Evolutionary conservation across 208 protist genomes (phyloP).

Genomic region (Phytomonas sp.): DNA sequence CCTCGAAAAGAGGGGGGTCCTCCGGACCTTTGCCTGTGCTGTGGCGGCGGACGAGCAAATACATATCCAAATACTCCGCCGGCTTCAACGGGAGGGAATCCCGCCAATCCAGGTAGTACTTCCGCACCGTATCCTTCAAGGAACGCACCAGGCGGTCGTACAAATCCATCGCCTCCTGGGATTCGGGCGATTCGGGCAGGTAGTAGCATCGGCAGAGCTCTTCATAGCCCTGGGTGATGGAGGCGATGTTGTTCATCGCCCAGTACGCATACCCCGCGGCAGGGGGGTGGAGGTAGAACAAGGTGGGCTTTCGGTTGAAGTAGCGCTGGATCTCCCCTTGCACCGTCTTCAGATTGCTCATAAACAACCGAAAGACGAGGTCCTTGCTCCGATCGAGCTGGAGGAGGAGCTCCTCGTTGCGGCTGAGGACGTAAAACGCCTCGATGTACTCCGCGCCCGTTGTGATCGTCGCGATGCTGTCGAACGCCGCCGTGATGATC

Average conservation of each 20-base stretch:
- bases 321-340: conserved; percentile 91
- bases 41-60: conserved; percentile 64
- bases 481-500: conserved; percentile 95
- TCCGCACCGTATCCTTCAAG: conserved; percentile 77
- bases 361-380: conserved; percentile 87
- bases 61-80: conserved; percentile 79
- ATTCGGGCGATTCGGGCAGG: conserved; percentile 67
- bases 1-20: conserved; percentile 68
- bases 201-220: conserved; percentile 77
- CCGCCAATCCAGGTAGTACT: conserved; percentile 77
- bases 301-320: conserved; percentile 76
- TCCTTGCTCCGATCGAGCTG: conserved; percentile 90
- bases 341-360: conserved; percentile 68
- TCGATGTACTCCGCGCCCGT: conserved; percentile 94
- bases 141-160: conserved; percentile 72
- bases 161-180: conserved; percentile 65
- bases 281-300: conserved; percentile 88
- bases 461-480: conserved; percentile 82
- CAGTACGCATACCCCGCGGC: conserved; percentile 90
- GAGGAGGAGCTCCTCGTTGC: conserved; percentile 90
- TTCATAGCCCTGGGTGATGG: conserved; percentile 48
- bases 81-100: conserved; percentile 48
- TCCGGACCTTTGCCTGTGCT: conserved; percentile 35
- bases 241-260: conserved; percentile 55
- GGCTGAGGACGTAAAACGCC: conserved; percentile 92